Evolutionary conservation across 495 filamentous ascomycete genomes (phyloP), one percentile per base, ranked within the genome.

Genomic region (Aspergillus sclerotioniger): DNA sequence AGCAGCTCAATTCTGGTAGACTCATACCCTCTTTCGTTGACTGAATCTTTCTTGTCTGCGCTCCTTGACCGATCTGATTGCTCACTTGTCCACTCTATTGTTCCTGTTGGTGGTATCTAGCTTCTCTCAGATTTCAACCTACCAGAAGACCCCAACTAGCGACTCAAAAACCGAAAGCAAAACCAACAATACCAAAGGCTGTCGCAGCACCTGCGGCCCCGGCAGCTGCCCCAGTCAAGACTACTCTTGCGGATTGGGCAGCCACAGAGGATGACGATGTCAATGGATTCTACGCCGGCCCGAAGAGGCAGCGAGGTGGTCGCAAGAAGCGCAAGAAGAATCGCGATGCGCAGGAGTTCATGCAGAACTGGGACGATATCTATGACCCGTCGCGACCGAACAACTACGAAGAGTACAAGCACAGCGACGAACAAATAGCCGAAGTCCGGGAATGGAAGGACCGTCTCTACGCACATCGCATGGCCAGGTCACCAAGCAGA

Each of bases 371-470:
- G 93, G 90, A 96, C 66, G 92, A 96, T 67, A 85, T 92, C 45
- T 98, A 96, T 64, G 93, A 96, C 64, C 89, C 91, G 0, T 80
- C 87, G 3, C 74, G 88, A 19, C 93, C 93, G 1, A 96, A 91
- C 41, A 90, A 84, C 54, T 92, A 93, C 57, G 86, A 91, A 47
- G 89, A 96, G 68, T 97, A 96, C 66, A 83, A 89, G 47, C 77
- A 86, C 37, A 93, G 91, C 59, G 92, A 96, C 31, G 93, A 96
- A 69, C 87, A 88, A 61, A 82, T 92, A 43, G 68, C 78, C 0
- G 90, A 94, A 70, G 81, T 92, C 17, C 79, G 84, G 37, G 92
- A 96, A 56, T 98, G 93, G 93, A 95, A 95, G 64, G 87, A 88
- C 21, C 73, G 86, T 25, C 76, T 96, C 20, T 95, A 95, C 70